A percentile compares a stretch with the other conserved stretches of the same genome.
phyloP scores from a whole-genome alignment of 805 yeast species.

The Saccharomycopsis amapae region DNA sequence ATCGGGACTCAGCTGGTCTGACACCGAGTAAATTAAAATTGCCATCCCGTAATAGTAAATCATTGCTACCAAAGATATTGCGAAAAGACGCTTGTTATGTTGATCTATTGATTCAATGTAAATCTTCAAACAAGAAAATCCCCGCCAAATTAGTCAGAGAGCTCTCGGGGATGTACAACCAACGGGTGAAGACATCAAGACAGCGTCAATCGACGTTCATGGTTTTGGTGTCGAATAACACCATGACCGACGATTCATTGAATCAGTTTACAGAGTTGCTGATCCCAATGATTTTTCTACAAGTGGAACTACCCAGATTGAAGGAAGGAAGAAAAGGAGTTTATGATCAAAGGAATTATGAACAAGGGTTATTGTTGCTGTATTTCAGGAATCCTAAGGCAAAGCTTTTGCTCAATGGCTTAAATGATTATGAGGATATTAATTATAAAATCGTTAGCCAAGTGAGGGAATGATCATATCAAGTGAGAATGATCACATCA shows the following conservation, averaged over 20 bases:
- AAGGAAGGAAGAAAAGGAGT: background rate
- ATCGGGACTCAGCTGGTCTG: background rate
- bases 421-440: conserved; percentile 10
- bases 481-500: too few relatives aligned
- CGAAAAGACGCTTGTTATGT: background rate
- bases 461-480: background rate
- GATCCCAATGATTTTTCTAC: conserved; percentile 8
- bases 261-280: conserved; percentile 8
- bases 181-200: background rate
- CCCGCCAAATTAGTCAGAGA: conserved; percentile 16
- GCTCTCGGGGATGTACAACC: conserved; percentile 11
- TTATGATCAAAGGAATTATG: conserved; percentile 4
- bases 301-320: conserved; percentile 5
- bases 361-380: conserved; percentile 11
- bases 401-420: conserved; percentile 10
- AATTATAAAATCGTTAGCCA: conserved; percentile 10
- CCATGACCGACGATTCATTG: conserved; percentile 13
- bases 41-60: background rate
- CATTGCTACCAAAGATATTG: background rate
- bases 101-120: conserved; percentile 18
- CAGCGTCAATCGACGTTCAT: conserved; percentile 1
- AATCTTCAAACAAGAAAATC: conserved; percentile 16
- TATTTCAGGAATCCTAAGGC: conserved; percentile 14
- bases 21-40: background rate
- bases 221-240: conserved; percentile 11